A percentile compares a stretch with the other conserved stretches of the same genome.
These are phyloP conservation scores for Sporothrix schenckii DNA, from an alignment of 2,329 filamentous ascomycete species.

Conservation along the genomic window DNA sequence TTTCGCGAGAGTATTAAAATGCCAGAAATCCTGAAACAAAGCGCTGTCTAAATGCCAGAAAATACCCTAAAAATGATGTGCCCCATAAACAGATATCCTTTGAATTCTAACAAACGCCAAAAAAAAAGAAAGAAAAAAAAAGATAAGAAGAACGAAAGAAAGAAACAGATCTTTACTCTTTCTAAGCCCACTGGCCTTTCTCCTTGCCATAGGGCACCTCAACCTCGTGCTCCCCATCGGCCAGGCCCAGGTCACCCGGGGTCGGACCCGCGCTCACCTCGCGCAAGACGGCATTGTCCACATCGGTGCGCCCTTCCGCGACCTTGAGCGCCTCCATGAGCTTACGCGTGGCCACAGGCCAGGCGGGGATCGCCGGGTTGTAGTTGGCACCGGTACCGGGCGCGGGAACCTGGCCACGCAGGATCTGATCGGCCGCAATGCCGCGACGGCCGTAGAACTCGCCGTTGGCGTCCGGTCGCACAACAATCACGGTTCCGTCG, in stretches of 20 bases:
- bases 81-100: too few species aligned
- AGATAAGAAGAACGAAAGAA: neutral
- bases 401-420: conserved; percentile 35
- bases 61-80: too few species aligned
- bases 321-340: conserved; percentile 37
- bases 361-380: conserved; percentile 12
- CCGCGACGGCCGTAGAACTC: conserved; percentile 62
- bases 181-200: neutral
- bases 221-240: neutral
- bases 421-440: conserved; percentile 34
- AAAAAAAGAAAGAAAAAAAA: too few species aligned
- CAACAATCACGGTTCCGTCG: conserved; percentile 75
- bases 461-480: conserved; percentile 71
- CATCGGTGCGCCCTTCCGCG: conserved; percentile 34
- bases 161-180: neutral
- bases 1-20: neutral
- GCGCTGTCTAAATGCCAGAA: conserved; percentile 3
- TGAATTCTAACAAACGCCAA: neutral
- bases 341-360: conserved; percentile 12
- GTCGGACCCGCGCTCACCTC: conserved; percentile 28
- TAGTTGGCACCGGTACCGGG: conserved; percentile 32
- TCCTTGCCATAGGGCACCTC: conserved; percentile 2
- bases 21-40: neutral
- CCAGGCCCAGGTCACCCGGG: conserved; percentile 29
- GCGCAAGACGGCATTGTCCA: conserved; percentile 24